These are phyloP conservation scores for Citrus unshiu DNA, from an alignment of 345 rosid species.

Conservation along the genomic window DNA sequence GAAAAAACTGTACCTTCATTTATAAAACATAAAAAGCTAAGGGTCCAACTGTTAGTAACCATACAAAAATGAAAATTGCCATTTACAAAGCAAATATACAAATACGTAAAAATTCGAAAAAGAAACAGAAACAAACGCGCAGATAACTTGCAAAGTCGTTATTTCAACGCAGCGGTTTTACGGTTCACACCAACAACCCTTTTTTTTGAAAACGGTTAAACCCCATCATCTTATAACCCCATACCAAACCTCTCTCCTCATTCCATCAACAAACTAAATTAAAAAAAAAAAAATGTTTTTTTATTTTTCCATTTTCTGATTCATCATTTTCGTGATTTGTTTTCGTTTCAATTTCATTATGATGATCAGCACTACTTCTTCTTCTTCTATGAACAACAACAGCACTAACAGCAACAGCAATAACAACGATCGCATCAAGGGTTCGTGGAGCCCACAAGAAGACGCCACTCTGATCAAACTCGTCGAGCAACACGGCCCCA, in stretches of 20 bases:
- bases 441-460: constrained; percentile 63
- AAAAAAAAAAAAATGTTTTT: not conserved
- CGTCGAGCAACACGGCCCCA: constrained; percentile 55
- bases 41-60: no score
- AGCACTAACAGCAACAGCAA: not conserved
- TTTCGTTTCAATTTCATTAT: not conserved
- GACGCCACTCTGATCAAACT: constrained; percentile 46
- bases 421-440: constrained; percentile 36
- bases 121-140: constrained; percentile 25
- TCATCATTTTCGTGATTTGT: not conserved
- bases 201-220: constrained; percentile 20
- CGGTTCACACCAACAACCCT: constrained; percentile 49
- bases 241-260: not conserved
- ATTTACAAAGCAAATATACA: no score
- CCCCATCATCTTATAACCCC: not conserved
- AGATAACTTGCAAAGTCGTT: constrained; percentile 26
- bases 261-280: not conserved
- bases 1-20: not conserved
- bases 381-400: constrained; percentile 2
- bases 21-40: not conserved
- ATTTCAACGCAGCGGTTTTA: constrained; percentile 43
- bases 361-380: constrained; percentile 2
- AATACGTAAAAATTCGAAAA: not conserved
- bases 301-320: no score
- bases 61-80: no score